Percentiles rank a stretch among this genome's conserved stretches.
Conservation (phyloP, 345 rosid genomes). For the Zanthoxylum bungeanum region DNA sequence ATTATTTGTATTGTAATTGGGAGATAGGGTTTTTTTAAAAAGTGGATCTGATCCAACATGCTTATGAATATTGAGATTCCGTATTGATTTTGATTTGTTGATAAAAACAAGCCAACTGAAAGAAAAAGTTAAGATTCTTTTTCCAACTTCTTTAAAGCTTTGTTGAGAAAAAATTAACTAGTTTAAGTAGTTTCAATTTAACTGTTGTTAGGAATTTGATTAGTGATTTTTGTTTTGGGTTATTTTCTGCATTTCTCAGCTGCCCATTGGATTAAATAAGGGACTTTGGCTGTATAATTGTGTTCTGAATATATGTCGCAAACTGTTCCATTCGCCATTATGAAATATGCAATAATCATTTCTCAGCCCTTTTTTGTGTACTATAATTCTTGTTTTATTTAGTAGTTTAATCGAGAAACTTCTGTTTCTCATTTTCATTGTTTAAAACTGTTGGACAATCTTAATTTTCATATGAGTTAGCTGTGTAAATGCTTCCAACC, state of each 20-base stretch:
- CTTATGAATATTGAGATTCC: background rate
- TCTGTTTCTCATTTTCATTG: background rate
- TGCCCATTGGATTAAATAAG: background rate
- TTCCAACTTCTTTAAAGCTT: background rate
- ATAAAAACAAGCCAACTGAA: background rate
- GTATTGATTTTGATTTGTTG: background rate
- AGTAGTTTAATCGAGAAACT: background rate
- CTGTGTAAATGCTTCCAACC: background rate
- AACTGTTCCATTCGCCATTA: background rate
- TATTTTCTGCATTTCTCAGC: background rate
- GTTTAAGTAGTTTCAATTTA: background rate
- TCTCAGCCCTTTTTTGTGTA: background rate
- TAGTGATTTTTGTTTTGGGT: background rate
- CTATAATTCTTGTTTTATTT: background rate
- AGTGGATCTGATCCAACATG: background rate
- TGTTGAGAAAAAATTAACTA: background rate
- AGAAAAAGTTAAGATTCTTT: background rate
- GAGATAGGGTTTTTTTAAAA: background rate
- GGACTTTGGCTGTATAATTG: background rate
- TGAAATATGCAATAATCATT: background rate
- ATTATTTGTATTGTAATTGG: background rate
- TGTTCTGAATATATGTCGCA: background rate
- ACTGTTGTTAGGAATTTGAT: background rate
- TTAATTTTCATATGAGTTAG: background rate
- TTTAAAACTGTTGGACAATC: background rate